These are phyloP conservation scores for Corymbia citriodora DNA, from an alignment of 441 rosid species.

Conservation along the genomic window DNA sequence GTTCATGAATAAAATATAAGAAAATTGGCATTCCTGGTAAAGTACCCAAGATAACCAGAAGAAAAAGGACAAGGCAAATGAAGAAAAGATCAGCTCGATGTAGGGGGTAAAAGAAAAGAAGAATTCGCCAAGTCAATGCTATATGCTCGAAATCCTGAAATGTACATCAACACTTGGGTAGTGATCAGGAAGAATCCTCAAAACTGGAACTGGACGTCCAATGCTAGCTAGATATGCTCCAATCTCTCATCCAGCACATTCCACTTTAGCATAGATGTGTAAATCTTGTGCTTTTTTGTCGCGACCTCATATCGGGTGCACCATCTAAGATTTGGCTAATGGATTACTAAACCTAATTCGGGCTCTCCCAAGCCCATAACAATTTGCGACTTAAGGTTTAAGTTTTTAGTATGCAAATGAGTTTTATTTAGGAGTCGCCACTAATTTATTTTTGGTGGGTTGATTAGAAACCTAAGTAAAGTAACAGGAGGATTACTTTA, in stretches of 20 bases:
- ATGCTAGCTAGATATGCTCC: constrained; percentile 8
- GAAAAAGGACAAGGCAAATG: background rate
- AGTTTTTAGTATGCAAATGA: too few species aligned
- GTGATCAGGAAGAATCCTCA: constrained; percentile 36
- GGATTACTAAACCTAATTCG: too few species aligned
- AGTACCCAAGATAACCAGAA: background rate
- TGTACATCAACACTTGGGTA: constrained; percentile 45
- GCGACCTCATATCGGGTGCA: too few species aligned
- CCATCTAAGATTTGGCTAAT: too few species aligned
- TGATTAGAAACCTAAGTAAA: too few species aligned
- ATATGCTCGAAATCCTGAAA: constrained; percentile 4
- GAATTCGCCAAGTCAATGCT: background rate
- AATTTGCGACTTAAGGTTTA: too few species aligned
- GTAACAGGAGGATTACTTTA: too few species aligned
- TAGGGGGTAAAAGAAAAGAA: background rate
- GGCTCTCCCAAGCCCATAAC: too few species aligned
- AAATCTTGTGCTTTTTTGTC: background rate
- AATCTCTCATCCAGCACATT: background rate
- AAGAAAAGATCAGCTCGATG: background rate
- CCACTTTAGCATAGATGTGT: background rate
- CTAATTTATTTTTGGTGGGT: too few species aligned
- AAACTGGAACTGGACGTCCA: background rate
- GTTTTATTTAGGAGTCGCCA: too few species aligned
- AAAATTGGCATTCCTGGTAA: background rate
- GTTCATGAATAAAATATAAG: background rate